phyloP scores from a whole-genome alignment of 2,329 filamentous ascomycete genomes.

The Fusarium stilboides region DNA sequence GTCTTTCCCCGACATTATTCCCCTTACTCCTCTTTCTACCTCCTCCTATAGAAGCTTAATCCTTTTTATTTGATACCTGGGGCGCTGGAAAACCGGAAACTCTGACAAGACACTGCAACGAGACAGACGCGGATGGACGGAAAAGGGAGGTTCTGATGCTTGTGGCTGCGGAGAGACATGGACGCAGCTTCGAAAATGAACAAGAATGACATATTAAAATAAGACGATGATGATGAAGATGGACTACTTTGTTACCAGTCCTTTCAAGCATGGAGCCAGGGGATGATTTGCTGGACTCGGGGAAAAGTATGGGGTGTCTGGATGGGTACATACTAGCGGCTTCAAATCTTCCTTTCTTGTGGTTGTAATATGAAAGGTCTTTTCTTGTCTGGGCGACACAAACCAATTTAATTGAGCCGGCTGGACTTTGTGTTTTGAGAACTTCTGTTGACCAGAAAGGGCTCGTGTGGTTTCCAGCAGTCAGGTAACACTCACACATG shows the following conservation, averaged over 20 bases:
- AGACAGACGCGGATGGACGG: constrained; percentile 10
- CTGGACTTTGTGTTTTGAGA: not conserved
- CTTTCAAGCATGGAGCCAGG: constrained; percentile 38
- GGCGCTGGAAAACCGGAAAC: constrained; percentile 32
- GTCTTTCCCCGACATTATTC: constrained; percentile 32
- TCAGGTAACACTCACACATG: constrained; percentile 1
- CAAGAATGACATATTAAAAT: constrained; percentile 43
- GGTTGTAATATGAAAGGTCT: constrained; percentile 36
- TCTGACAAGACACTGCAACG: constrained; percentile 28
- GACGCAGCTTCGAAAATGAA: constrained; percentile 30
- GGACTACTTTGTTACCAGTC: constrained; percentile 26
- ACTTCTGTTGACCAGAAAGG: constrained; percentile 31
- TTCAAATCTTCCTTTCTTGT: constrained; percentile 37
- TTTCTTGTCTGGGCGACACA: constrained; percentile 21
- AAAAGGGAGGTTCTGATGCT: constrained; percentile 14
- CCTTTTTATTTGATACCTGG: constrained; percentile 43
- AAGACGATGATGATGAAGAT: constrained; percentile 46
- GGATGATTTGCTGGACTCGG: constrained; percentile 36
- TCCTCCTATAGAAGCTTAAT: constrained; percentile 42
- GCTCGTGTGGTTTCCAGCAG: not conserved
- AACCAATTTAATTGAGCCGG: constrained; percentile 6
- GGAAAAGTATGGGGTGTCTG: constrained; percentile 25
- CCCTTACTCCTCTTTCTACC: constrained; percentile 21
- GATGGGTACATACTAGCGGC: constrained; percentile 43
- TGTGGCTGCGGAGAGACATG: constrained; percentile 14